Conservation (phyloP, 371 early-diverging fungal species). For the Haplosporangium sp. region DNA sequence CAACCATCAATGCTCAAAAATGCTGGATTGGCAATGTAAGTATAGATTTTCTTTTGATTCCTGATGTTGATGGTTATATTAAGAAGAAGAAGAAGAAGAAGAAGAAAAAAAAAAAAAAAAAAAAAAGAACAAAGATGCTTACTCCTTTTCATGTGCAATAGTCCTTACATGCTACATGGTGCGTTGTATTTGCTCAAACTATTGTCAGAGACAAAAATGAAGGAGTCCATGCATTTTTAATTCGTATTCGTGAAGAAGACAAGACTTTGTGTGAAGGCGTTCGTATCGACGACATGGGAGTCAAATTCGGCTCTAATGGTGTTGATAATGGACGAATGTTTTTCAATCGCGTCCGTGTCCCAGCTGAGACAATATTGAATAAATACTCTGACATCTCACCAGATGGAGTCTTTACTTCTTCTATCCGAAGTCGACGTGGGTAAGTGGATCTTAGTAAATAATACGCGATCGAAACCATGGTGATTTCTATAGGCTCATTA, state of each 20-base stretch:
- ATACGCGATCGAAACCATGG: too few relatives aligned
- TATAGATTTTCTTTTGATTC: too few relatives aligned
- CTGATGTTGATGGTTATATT: too few relatives aligned
- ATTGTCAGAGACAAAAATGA: conserved; percentile 72
- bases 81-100: background rate
- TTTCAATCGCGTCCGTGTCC: conserved; percentile 66
- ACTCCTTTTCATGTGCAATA: conserved; percentile 33
- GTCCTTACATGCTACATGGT: conserved; percentile 75
- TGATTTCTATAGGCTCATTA: too few relatives aligned
- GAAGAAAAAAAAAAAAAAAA: too few relatives aligned
- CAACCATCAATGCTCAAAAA: conserved; percentile 72
- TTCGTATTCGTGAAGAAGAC: conserved; percentile 77
- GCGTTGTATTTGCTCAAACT: conserved; percentile 79
- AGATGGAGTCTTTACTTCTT: conserved; percentile 67
- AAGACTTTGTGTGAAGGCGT: conserved; percentile 68
- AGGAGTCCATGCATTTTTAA: conserved; percentile 72
- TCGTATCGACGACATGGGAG: conserved; percentile 77
- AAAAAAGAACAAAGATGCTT: too few relatives aligned
- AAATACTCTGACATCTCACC: conserved; percentile 73
- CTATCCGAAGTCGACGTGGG: conserved; percentile 67
- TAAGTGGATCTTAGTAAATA: conserved; percentile 38
- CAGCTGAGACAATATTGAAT: conserved; percentile 76
- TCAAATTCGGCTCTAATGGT: conserved; percentile 70
- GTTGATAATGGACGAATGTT: conserved; percentile 73
- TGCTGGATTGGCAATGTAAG: conserved; percentile 78